Conservation (phyloP, 768 basidiomycete genomes). For the Trametes sanguinea region DNA sequence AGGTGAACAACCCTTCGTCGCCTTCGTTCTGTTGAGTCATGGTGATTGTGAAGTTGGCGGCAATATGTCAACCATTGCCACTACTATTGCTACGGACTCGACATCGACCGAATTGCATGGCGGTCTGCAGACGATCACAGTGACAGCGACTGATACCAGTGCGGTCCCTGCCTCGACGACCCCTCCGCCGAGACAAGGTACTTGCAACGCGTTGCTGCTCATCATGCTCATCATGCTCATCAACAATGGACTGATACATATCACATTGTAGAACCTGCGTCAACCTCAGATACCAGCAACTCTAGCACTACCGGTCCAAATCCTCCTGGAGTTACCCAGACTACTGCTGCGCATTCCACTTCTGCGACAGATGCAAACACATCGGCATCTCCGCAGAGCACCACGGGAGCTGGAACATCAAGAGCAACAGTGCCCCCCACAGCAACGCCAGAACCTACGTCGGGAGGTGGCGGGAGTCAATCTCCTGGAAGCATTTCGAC, state of each 20-base stretch:
- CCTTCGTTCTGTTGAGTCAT: too few relatives aligned
- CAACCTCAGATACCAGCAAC: not conserved
- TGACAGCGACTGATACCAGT: not conserved
- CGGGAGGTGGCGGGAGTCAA: not conserved
- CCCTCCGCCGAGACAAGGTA: not conserved
- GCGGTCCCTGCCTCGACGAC: not conserved
- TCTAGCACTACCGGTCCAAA: not conserved
- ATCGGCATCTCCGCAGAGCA: not conserved
- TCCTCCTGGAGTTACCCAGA: not conserved
- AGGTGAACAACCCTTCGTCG: too few relatives aligned
- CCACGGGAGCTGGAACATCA: not conserved
- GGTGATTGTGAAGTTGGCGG: not conserved
- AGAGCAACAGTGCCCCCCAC: too few relatives aligned
- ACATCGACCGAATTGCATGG: not conserved
- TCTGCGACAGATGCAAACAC: not conserved
- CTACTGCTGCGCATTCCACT: not conserved
- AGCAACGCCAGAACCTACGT: not conserved
- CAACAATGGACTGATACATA: not conserved
- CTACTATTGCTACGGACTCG: not conserved
- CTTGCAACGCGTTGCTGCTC: too few relatives aligned
- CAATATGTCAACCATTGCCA: not conserved
- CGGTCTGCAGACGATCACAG: conserved; percentile 11
- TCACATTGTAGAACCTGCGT: too few relatives aligned
- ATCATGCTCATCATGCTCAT: too few relatives aligned
- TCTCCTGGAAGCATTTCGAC: not conserved